phyloP scores from a whole-genome alignment of 306 rosid species.

The Castanea crenata region DNA sequence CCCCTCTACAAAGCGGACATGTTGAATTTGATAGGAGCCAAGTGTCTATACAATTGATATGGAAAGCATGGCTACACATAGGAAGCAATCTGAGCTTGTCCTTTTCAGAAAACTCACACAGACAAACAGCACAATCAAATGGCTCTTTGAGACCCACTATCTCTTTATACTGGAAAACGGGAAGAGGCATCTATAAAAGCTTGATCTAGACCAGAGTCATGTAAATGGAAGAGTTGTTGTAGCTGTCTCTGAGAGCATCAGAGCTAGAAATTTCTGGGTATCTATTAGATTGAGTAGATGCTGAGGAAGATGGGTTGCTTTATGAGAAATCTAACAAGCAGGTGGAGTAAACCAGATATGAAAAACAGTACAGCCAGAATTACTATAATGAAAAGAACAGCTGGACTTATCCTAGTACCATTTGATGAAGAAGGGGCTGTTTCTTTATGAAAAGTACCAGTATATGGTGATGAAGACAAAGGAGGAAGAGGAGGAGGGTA shows the following conservation, averaged over 20 bases:
- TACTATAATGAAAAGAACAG: conserved; percentile 90
- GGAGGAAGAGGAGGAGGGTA: conserved; percentile 62
- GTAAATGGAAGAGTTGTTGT: conserved; percentile 92
- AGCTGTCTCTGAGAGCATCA: conserved; percentile 93
- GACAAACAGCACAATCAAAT: conserved; percentile 93
- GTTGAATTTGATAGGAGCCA: conserved; percentile 94
- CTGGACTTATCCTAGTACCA: conserved; percentile 84
- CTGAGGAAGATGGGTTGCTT: conserved; percentile 74
- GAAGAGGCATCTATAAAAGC: conserved; percentile 96
- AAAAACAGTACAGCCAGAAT: conserved; percentile 87
- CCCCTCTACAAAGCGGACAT: conserved; percentile 93
- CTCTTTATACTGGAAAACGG: conserved; percentile 90
- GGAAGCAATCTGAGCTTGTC: conserved; percentile 94
- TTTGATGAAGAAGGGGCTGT: conserved; percentile 54
- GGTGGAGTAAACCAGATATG: conserved; percentile 91
- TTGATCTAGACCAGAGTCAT: conserved; percentile 96
- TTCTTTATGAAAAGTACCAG: conserved; percentile 41
- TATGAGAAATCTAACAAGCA: conserved; percentile 89
- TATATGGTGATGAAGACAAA: conserved; percentile 41
- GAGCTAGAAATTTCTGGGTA: conserved; percentile 72
- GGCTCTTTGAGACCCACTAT: conserved; percentile 88
- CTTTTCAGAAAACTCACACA: conserved; percentile 79
- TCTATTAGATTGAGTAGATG: conserved; percentile 57
- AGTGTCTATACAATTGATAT: conserved; percentile 87
- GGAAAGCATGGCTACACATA: conserved; percentile 96